Base-by-base conservation (phyloP, 495 filamentous ascomycete genomes). In the Astrocystis sublimbata region DNA sequence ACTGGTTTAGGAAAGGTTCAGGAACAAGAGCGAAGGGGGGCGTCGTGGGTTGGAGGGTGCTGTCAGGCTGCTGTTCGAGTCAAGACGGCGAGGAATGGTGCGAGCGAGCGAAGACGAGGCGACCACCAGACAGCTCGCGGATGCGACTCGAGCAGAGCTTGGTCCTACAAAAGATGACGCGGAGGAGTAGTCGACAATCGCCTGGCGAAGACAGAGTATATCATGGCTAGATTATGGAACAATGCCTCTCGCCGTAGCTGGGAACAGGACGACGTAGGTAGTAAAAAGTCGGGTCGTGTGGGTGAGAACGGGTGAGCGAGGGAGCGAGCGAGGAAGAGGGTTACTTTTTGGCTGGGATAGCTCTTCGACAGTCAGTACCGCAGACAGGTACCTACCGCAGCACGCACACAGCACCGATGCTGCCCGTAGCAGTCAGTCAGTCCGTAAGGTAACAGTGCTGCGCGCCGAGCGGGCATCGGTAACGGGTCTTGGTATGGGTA, bases 141-240 rank as follows among this genome's bases (percentile, higher is more conserved):
- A 62, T 62, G 60, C 60, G 60, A 62, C 60, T 33, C 43, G 61
- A 30, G 26, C n/a, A 28, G 19, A 58, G 35, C 54, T 53, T 55
- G 45, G 64, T 56, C 62, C 53, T 68, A 70, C 50, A 55, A 61
- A 50, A 68, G 60, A 58, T 64, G 45, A 67, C 35, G 65, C 42
- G 52, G 55, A 50, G 65, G 50, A 68, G 64, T 63, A 70, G 63
- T 65, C 61, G 40, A 64, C 62, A 62, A 67, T 72, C 66, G 65
- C 65, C 64, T 57, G 46, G 62, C 41, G 36, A 40, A 56, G 36
- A 42, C 50, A 31, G 58, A 36, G 62, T 33, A 60, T 70, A 67
- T 65, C 70, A 72, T 72, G 70, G 67, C 70, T 68, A 63, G 66
- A 65, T 61, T 62, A 46, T 61, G 42, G 43, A 35, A 49, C 42